Base-by-base conservation (phyloP, 129 eudicot species). In the Ambrosia artemisiifolia region DNA sequence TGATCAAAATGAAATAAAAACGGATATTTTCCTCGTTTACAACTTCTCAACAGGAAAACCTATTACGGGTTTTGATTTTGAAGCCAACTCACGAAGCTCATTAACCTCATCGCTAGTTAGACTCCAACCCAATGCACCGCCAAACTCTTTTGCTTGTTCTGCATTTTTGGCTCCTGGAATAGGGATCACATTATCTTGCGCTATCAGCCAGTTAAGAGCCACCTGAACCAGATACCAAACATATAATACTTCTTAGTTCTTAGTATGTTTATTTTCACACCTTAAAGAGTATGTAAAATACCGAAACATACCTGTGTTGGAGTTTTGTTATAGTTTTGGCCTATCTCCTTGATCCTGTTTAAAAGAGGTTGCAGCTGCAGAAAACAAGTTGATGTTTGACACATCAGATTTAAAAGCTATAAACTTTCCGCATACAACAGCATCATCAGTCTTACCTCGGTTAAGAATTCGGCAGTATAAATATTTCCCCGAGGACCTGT, bases 131-230 rank as follows among this genome's bases (percentile, higher is more conserved):
- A 95, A 74, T 33, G 97, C 96, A 14, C 99, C 99, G 6, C 80
- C 87, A 78, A 95, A 95, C 62, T 95, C 99, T 65, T 78, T 56
- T 2, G 97, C 97, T 70, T 90, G 99, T 74, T 90, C 90, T 14
- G 84, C 94, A 68, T 95, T 88, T 80, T 87, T 91, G 71, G 99
- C 99, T 46, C 99, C 99, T 0, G 99, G 99, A 56, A 95, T 95
- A 0, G 99, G 99, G 44, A 95, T 85, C 18, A 95, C 94, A 62
- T 95, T 95, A 18, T 77, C 94, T 82, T 95, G 99, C 30, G 96
- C 97, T 72, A 95, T 86, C 6, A 95, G 78, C 99, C 99, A 95
- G 71, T 95, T 95, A 24, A 95, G 94, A 54, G 88, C 99, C 54
- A 95, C 97, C 98, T 94, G 87, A 34, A 66, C 65, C 71, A 70